A percentile compares a stretch with the other conserved stretches of the same genome.
Conservation (phyloP, 768 basidiomycete genomes). For the Auricularia cornea region DNA sequence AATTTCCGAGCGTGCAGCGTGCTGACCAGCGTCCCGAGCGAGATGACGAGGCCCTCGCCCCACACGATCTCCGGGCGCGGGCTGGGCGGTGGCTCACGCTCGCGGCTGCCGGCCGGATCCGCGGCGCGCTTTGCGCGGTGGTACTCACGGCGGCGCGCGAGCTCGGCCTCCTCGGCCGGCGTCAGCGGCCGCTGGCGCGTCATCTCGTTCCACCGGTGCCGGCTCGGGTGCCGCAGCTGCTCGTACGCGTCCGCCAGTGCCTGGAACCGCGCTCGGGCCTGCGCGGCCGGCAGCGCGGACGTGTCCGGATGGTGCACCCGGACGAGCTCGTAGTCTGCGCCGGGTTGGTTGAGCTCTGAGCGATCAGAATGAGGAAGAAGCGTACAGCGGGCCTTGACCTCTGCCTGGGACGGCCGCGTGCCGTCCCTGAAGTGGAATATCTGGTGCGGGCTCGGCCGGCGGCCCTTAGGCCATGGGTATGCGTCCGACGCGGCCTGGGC, state of each 20-base stretch:
- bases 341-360: background rate
- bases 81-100: background rate
- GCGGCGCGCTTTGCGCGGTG: background rate
- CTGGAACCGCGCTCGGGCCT: slow-evolving; percentile 55
- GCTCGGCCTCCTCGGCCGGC: background rate
- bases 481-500: too few relatives aligned
- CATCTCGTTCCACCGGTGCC: background rate
- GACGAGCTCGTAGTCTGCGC: slow-evolving; percentile 64
- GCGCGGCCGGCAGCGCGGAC: slow-evolving; percentile 30
- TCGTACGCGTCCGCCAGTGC: slow-evolving; percentile 60
- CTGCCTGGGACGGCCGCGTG: background rate
- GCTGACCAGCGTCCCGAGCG: background rate
- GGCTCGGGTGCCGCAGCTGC: slow-evolving; percentile 22
- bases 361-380: background rate
- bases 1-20: background rate
- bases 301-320: slow-evolving; percentile 67
- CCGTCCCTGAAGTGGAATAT: background rate
- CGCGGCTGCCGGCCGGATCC: background rate
- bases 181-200: background rate
- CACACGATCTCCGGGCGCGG: background rate
- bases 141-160: background rate
- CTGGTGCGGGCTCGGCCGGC: background rate
- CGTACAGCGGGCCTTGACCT: background rate
- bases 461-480: background rate
- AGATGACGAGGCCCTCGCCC: background rate